Evolutionary conservation across 768 basidiomycete genomes (phyloP).

Genomic region (Sporobolomyces pararoseus): DNA sequence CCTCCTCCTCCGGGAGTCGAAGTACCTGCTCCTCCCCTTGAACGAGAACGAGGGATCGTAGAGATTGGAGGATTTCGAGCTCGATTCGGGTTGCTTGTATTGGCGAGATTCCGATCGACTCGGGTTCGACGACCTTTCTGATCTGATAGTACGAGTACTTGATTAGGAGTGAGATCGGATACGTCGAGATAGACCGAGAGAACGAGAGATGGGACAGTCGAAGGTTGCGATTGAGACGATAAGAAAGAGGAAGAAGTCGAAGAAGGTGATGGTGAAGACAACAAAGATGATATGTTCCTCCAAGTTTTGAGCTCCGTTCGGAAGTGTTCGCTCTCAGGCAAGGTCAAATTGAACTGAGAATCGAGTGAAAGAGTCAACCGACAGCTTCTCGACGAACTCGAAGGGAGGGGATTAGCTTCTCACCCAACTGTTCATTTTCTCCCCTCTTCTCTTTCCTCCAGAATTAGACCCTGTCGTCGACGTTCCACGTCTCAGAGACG

Average conservation of each 20-base stretch:
- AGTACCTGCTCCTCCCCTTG: constrained; percentile 24
- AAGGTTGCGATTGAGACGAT: not conserved
- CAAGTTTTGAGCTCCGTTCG: constrained; percentile 43
- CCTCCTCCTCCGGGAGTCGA: not conserved
- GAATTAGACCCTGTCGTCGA: not conserved
- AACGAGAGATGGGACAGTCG: constrained; percentile 33
- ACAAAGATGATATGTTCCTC: constrained; percentile 38
- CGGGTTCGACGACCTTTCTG: constrained; percentile 20
- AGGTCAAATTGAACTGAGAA: constrained; percentile 45
- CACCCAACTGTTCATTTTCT: constrained; percentile 42
- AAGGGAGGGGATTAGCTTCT: not conserved
- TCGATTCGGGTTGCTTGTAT: not conserved
- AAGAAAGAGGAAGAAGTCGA: not conserved
- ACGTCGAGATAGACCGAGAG: constrained; percentile 42
- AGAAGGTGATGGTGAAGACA: constrained; percentile 14
- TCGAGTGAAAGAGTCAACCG: not conserved
- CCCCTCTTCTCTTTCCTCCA: not conserved
- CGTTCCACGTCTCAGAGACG: not conserved
- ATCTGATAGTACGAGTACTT: constrained; percentile 44
- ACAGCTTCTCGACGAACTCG: not conserved
- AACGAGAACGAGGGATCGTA: constrained; percentile 22
- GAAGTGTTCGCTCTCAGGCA: constrained; percentile 41
- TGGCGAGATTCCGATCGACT: constrained; percentile 22
- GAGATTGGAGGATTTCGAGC: not conserved
- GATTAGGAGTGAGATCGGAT: constrained; percentile 38